These are phyloP conservation scores for Aegilops tauschii DNA, from an alignment of 176 grass and related monocot species.

Conservation along the genomic window DNA sequence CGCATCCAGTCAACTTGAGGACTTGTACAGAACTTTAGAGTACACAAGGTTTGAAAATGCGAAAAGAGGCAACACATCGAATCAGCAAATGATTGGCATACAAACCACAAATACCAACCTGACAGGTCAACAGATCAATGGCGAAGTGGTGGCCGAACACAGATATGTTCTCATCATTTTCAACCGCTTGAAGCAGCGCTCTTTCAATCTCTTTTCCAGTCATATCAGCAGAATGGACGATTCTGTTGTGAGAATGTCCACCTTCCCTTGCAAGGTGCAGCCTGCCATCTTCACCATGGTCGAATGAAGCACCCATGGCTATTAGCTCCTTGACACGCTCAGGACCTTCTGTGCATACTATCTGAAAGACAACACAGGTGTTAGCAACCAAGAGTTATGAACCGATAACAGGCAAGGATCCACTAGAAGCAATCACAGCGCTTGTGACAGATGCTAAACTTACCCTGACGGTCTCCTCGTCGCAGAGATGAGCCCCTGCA, in stretches of 20 bases:
- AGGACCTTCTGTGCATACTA: slow-evolving; percentile 97
- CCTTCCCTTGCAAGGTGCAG: slow-evolving; percentile 95
- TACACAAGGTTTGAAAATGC: not conserved
- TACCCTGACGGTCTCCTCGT: slow-evolving; percentile 93
- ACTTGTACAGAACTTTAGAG: not conserved
- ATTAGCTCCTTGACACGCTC: slow-evolving; percentile 93
- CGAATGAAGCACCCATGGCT: slow-evolving; percentile 92
- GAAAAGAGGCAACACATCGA: not conserved
- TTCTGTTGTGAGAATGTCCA: slow-evolving; percentile 97
- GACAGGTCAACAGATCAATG: slow-evolving; percentile 83
- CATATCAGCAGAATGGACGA: slow-evolving; percentile 95
- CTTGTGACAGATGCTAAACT: slow-evolving; percentile 16
- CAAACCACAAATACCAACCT: slow-evolving; percentile 45
- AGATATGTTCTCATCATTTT: slow-evolving; percentile 79
- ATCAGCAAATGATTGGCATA: slow-evolving; percentile 6
- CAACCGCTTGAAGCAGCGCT: slow-evolving; percentile 82
- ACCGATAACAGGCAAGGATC: not conserved
- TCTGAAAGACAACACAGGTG: slow-evolving; percentile 28
- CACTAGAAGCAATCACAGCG: not conserved
- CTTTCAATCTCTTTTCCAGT: slow-evolving; percentile 94
- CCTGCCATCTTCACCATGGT: slow-evolving; percentile 90
- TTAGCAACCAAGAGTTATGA: not conserved
- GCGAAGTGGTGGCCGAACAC: slow-evolving; percentile 90
- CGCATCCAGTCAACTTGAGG: not conserved
- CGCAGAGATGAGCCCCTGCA: slow-evolving; percentile 92